Conservation (phyloP, 257 asterid species). For the Solanum habrochaites region DNA sequence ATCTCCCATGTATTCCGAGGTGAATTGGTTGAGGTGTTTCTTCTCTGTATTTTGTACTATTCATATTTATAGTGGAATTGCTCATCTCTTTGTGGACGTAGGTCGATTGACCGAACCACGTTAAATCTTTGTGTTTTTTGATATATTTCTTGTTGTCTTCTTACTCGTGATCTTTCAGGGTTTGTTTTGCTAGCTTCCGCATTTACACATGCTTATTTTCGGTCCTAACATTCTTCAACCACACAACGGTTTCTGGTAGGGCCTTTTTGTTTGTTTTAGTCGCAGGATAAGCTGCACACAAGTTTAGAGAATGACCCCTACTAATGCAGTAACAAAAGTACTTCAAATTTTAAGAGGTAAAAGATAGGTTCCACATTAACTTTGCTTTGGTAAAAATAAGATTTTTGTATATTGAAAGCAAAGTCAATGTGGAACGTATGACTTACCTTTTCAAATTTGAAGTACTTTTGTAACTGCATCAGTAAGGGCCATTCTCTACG, state of each 20-base stretch:
- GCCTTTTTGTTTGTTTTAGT: constrained; percentile 83
- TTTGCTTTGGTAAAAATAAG: neutral
- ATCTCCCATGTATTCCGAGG: too few relatives aligned
- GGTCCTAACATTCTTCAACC: constrained; percentile 42
- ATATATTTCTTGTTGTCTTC: too few relatives aligned
- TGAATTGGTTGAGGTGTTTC: too few relatives aligned
- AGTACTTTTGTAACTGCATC: neutral
- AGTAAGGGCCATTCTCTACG: neutral
- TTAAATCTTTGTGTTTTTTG: too few relatives aligned
- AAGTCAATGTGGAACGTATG: neutral
- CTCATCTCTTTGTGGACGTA: too few relatives aligned
- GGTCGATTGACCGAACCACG: too few relatives aligned
- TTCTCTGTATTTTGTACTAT: too few relatives aligned
- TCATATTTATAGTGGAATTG: too few relatives aligned
- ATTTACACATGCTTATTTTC: too few relatives aligned
- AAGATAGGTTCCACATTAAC: too few relatives aligned
- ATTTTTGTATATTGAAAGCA: neutral
- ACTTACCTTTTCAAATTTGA: neutral
- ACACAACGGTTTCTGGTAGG: constrained; percentile 90
- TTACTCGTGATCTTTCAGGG: too few relatives aligned
- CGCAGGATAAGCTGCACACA: constrained; percentile 87
- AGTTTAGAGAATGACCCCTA: constrained; percentile 63
- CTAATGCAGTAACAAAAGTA: constrained; percentile 53
- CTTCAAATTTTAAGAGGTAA: constrained; percentile 80
- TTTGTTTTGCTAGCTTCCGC: too few relatives aligned